Percentiles rank a stretch among this genome's conserved stretches.
Conservation (phyloP, 2,329 filamentous ascomycete genomes). For the Talaromyces funiculosus region DNA sequence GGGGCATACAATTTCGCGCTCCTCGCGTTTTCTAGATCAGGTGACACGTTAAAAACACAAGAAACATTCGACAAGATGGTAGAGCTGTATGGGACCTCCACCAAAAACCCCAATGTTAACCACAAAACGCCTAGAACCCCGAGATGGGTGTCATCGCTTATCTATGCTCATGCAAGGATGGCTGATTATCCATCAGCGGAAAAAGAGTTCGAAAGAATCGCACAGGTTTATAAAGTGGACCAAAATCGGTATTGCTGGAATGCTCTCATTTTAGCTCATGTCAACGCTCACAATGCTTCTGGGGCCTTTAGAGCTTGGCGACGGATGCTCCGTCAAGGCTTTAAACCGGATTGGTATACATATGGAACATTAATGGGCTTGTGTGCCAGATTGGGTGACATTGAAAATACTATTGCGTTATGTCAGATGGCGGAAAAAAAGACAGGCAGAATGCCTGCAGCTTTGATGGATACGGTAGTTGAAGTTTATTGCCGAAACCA, state of each 20-base stretch:
- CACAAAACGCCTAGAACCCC: conserved; percentile 19
- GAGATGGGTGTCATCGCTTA: conserved; percentile 47
- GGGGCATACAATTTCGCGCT: conserved; percentile 34
- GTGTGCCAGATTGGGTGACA: conserved; percentile 64
- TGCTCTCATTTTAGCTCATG: conserved; percentile 66
- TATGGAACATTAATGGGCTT: conserved; percentile 71
- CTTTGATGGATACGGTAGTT: conserved; percentile 61
- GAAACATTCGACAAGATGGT: conserved; percentile 41
- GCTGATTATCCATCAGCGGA: conserved; percentile 59
- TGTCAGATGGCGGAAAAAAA: conserved; percentile 57
- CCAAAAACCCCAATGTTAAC: neutral
- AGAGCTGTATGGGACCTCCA: conserved; percentile 28
- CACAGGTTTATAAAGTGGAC: conserved; percentile 48
- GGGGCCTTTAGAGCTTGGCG: conserved; percentile 61
- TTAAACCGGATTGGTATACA: conserved; percentile 57
- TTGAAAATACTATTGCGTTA: conserved; percentile 61
- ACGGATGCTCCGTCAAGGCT: conserved; percentile 46
- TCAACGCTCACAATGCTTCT: conserved; percentile 60
- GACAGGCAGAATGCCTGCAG: conserved; percentile 46
- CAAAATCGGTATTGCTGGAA: conserved; percentile 67
- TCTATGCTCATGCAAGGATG: conserved; percentile 65
- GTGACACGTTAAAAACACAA: conserved; percentile 42
- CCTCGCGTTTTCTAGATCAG: conserved; percentile 41
- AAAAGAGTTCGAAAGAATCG: conserved; percentile 59
- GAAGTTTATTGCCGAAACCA: conserved; percentile 60